A percentile compares a stretch with the other conserved stretches of the same genome.
phyloP scores from a whole-genome alignment of 1,284 basidiomycete genomes.

The Microbotryum saponariae region DNA sequence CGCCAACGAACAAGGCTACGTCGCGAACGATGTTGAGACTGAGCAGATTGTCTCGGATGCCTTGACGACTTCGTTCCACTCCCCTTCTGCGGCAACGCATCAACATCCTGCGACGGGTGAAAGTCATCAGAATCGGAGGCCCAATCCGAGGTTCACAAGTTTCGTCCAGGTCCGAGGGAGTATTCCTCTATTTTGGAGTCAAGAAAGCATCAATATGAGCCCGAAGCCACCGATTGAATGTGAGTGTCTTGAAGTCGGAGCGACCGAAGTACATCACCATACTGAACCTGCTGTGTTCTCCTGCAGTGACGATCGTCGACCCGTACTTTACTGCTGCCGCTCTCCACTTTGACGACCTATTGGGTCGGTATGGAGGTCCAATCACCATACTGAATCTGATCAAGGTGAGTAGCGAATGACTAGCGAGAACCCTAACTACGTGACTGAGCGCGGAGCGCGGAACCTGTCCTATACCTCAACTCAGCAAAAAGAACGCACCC shows the following conservation, averaged over 20 bases:
- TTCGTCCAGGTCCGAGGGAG: slow-evolving; percentile 85
- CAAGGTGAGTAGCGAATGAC: slow-evolving; percentile 55
- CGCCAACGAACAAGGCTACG: slow-evolving; percentile 90
- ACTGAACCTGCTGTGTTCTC: background rate
- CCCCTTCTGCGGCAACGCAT: slow-evolving; percentile 27
- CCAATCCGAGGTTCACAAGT: slow-evolving; percentile 79
- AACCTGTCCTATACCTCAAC: slow-evolving; percentile 34
- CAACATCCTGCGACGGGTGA: slow-evolving; percentile 19
- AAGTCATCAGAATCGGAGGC: slow-evolving; percentile 43
- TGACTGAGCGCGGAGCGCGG: too few relatives aligned
- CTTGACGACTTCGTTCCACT: slow-evolving; percentile 81
- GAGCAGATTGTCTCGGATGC: slow-evolving; percentile 97
- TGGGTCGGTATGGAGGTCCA: slow-evolving; percentile 81
- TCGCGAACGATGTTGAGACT: slow-evolving; percentile 98
- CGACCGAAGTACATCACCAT: too few relatives aligned
- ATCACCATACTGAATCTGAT: slow-evolving; percentile 94
- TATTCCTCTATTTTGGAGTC: slow-evolving; percentile 49
- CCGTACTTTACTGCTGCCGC: slow-evolving; percentile 92
- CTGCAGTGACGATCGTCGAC: slow-evolving; percentile 79
- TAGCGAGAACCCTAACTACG: background rate
- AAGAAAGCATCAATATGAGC: slow-evolving; percentile 55
- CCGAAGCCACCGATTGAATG: slow-evolving; percentile 93
- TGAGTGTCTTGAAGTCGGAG: slow-evolving; percentile 42
- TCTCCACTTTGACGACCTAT: slow-evolving; percentile 86
- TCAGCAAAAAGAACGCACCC: slow-evolving; percentile 51